Base-by-base conservation (phyloP, 768 basidiomycete genomes). In the Trametes gibbosa region DNA sequence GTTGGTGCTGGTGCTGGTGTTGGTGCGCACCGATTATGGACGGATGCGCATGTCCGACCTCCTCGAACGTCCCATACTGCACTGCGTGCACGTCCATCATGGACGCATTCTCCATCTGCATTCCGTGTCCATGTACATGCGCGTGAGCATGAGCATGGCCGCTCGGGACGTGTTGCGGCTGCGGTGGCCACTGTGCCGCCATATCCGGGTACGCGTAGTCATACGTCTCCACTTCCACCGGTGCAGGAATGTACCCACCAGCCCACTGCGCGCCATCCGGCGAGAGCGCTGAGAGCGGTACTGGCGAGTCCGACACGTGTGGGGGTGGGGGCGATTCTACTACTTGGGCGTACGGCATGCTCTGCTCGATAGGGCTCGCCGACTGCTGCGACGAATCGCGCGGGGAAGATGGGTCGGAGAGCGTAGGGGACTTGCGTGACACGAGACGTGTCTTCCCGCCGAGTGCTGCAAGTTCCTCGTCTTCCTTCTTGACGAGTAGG, bases 361-460 rank as follows among this genome's bases (percentile, higher is more conserved):
- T 19, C 29, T 56, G 59, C 46, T 63, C 48, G 50, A 62, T 23
- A 17, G 58, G 56, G 32, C 56, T 62, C 39, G 19, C 41, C 1
- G 61, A 62, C 50, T 56, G 55, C 35, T 57, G 59, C 8, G 65
- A 61, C 24, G 49, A 49, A 8, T 46, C 54, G 17, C 50, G 62
- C 23, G 56, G 64, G n/a, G 64, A 59, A 3, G 61, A 59, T 9
- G 70, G 69, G 16, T 68, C 66, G 14, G 69, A 66, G 17, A 78
- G 75, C 5, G 82, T n/a, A 0, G 83, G 77, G 0, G 78, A 71
- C 61, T 80, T 78, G 14, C 82, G 72, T 0, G 84, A 72, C 0
- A 89, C 81, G 2, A 87, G 77, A 21, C 85, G 79, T 9, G 85
- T 86, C 73, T 81, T 81, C 3, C 87, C 86, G 23, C 84, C 82